Base-by-base conservation (phyloP, 768 basidiomycete species). In the Lyophyllum shimeji region DNA sequence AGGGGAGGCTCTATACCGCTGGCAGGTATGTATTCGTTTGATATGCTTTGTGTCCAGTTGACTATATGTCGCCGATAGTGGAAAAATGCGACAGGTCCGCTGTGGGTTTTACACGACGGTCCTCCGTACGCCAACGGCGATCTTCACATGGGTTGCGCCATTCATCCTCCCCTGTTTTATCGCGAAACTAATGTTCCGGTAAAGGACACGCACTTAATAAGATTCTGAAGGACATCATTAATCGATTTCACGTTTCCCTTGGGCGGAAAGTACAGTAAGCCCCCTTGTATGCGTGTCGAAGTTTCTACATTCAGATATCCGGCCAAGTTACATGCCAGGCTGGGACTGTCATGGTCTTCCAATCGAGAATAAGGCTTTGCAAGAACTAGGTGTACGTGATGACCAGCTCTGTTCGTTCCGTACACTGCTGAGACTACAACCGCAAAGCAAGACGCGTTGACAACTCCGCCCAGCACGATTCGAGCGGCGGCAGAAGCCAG, bases 261-360 rank as follows among this genome's bases (percentile, higher is more conserved):
- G 95, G 96, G 7, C 74, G 82, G 58, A 81, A 82, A 61, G 89
- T 98, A 42, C 86, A 95, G 94, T 96, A 61, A 69, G 89, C 67
- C 27, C 31, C 3, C 46, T 59, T 21, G 25, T 21, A 23, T 43
- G 29, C 3, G 34, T 15, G 20, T 4, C 25, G 20, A 9, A 25
- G 17, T 55, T 50, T 37, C 23, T 31, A 8, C 2, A 21, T 58
- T 55, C 46, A 53, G 34, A 49, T 53, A 50, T 37, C 40, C 33
- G 12, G 44, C n/a, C 17, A 55, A 98, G 96, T 65, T 98, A 95
- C 72, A 71, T 90, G 13, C 95, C 96, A 33, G 96, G 96, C 9
- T 99, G 94, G 93, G 96, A 99, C 65, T 98, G 96, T 64, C 96
- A 99, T 68, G 96, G 96, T 6, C 83, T 98, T 12, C 96, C 96